Percentiles rank a stretch among this genome's conserved stretches.
phyloP scores from a whole-genome alignment of 371 early-diverging fungal species.

The Mortierella sp. region DNA sequence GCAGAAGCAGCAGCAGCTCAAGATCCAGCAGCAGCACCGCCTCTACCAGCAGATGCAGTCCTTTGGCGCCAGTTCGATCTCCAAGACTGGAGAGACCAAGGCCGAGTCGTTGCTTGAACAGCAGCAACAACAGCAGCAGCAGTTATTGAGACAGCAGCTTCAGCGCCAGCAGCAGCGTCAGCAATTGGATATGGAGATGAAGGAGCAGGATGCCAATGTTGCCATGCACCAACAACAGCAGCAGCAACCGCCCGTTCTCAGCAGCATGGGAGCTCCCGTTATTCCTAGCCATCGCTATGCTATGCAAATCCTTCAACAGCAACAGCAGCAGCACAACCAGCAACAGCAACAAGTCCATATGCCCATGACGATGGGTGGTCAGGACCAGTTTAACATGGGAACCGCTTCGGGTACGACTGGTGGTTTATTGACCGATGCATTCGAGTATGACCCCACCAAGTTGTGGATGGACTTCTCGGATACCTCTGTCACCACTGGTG shows the following conservation, averaged over 20 bases:
- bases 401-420: background rate
- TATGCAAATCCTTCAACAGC: conserved; percentile 44
- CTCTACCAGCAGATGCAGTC: conserved; percentile 53
- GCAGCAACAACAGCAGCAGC: conserved; percentile 47
- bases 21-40: conserved; percentile 34
- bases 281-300: conserved; percentile 56
- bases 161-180: conserved; percentile 56
- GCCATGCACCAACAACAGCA: conserved; percentile 21
- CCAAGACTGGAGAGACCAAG: conserved; percentile 30
- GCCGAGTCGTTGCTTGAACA: conserved; percentile 27
- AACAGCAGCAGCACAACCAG: conserved; percentile 35
- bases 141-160: conserved; percentile 49
- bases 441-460: conserved; percentile 50
- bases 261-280: conserved; percentile 45
- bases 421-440: conserved; percentile 15
- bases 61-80: conserved; percentile 29
- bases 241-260: conserved; percentile 25
- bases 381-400: conserved; percentile 28
- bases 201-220: conserved; percentile 28
- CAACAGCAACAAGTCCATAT: conserved; percentile 13
- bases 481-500: background rate
- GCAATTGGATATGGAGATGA: conserved; percentile 47
- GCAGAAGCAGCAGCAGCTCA: conserved; percentile 31
- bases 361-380: conserved; percentile 44
- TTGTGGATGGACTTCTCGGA: conserved; percentile 51